phyloP scores from a whole-genome alignment of 805 yeast genomes.

The Nakazawaea pomicola region DNA sequence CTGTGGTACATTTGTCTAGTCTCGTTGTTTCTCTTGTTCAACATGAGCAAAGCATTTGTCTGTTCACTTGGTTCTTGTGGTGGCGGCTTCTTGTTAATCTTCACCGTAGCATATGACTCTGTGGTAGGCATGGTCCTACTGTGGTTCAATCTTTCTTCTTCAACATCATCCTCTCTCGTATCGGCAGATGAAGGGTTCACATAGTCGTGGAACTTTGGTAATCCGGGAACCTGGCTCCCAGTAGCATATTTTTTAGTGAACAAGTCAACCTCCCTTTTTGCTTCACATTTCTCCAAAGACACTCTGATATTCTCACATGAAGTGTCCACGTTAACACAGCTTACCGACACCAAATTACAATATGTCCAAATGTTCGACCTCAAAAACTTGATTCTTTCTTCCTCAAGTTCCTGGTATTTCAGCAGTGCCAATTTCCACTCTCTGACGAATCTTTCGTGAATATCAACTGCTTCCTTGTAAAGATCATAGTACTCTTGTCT shows the following conservation, averaged over 20 bases:
- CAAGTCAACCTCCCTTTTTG: constrained; percentile 48
- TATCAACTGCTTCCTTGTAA: constrained; percentile 46
- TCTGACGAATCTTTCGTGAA: constrained; percentile 57
- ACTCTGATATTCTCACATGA: constrained; percentile 68
- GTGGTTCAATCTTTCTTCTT: not conserved
- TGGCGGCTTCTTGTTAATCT: constrained; percentile 21
- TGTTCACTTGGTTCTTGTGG: constrained; percentile 23
- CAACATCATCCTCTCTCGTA: not conserved
- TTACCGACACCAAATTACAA: constrained; percentile 66
- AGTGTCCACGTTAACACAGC: constrained; percentile 76
- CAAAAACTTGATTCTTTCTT: constrained; percentile 63
- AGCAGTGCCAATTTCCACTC: constrained; percentile 69
- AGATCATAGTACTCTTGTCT: constrained; percentile 56
- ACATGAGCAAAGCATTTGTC: constrained; percentile 20
- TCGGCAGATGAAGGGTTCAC: constrained; percentile 20
- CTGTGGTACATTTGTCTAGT: constrained; percentile 24
- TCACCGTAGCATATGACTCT: constrained; percentile 17
- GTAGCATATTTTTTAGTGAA: constrained; percentile 57
- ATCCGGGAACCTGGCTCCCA: constrained; percentile 54
- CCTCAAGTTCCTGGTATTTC: constrained; percentile 62
- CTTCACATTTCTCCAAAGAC: constrained; percentile 62
- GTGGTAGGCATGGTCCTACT: constrained; percentile 3
- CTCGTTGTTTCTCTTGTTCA: constrained; percentile 23
- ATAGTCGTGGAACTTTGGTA: constrained; percentile 63
- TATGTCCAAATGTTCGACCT: constrained; percentile 74